Conservation (phyloP, 1,284 basidiomycete species). For the Meripilus lineatus region DNA sequence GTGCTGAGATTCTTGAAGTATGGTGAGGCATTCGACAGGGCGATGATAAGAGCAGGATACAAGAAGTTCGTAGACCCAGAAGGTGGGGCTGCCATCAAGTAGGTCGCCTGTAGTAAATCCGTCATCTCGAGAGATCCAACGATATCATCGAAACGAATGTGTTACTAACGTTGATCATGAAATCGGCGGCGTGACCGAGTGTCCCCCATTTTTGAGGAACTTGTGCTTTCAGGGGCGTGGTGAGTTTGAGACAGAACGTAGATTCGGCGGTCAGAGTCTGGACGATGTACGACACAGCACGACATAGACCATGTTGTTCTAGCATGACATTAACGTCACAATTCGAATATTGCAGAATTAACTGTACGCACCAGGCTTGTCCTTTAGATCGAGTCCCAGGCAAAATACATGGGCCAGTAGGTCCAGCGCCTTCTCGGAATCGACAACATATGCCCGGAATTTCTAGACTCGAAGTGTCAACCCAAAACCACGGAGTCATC, state of each 20-base stretch:
- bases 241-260: slow-evolving; percentile 67
- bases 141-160: background rate
- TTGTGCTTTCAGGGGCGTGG: slow-evolving; percentile 54
- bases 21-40: slow-evolving; percentile 84
- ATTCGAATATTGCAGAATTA: slow-evolving; percentile 10
- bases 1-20: slow-evolving; percentile 81
- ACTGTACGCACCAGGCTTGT: slow-evolving; percentile 70
- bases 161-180: slow-evolving; percentile 74
- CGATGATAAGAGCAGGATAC: slow-evolving; percentile 90
- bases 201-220: slow-evolving; percentile 74
- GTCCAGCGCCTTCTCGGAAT: slow-evolving; percentile 75
- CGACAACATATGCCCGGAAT: slow-evolving; percentile 77
- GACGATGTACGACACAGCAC: slow-evolving; percentile 86
- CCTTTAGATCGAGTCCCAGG: slow-evolving; percentile 81
- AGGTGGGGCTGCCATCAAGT: slow-evolving; percentile 85
- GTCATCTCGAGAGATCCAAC: no score
- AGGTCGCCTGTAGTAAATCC: slow-evolving; percentile 59
- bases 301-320: slow-evolving; percentile 89
- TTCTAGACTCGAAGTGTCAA: slow-evolving; percentile 44
- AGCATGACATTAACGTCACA: slow-evolving; percentile 8
- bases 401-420: slow-evolving; percentile 75
- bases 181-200: slow-evolving; percentile 76
- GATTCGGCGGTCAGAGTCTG: slow-evolving; percentile 87
- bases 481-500: background rate
- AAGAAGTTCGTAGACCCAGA: slow-evolving; percentile 76